A percentile compares a stretch with the other conserved stretches of the same genome.
These are phyloP conservation scores for Blastomyces silverae DNA, from an alignment of 2,329 filamentous ascomycete genomes.

Conservation along the genomic window DNA sequence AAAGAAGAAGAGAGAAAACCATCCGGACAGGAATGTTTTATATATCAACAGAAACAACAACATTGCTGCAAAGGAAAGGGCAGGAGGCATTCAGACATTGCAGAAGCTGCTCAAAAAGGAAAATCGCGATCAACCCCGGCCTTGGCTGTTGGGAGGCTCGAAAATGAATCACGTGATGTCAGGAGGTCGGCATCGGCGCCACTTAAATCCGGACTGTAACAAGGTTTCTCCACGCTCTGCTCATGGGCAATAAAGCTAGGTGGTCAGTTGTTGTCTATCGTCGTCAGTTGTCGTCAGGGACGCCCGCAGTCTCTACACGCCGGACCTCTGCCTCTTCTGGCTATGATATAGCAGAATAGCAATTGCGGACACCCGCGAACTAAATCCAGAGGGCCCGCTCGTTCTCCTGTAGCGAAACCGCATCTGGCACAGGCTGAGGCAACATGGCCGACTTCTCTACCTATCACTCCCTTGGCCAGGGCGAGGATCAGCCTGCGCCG, in stretches of 20 bases:
- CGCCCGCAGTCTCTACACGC: neutral
- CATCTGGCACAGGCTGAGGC: conserved; percentile 12
- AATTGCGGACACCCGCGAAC: conserved; percentile 17
- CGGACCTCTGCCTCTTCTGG: conserved; percentile 4
- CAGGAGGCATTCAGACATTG: no score
- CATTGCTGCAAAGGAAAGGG: no score
- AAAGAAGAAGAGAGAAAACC: no score
- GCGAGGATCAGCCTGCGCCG: conserved; percentile 44
- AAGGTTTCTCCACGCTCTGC: neutral
- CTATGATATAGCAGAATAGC: conserved; percentile 17
- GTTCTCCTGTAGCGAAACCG: neutral
- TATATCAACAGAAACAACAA: no score
- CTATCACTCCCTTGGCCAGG: conserved; percentile 38
- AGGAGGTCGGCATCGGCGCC: neutral
- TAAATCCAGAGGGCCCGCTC: neutral
- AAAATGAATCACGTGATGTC: no score
- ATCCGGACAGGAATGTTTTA: no score
- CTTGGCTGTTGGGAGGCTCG: no score
- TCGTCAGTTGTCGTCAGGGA: neutral
- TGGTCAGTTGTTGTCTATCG: conserved; percentile 11
- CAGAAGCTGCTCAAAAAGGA: no score
- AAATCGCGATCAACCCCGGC: no score
- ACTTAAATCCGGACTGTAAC: conserved; percentile 8
- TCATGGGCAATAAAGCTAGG: conserved; percentile 6
- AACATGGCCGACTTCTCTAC: conserved; percentile 40